Evolutionary conservation across 306 rosid genomes (phyloP), one percentile per base, ranked within the genome.

Genomic region (Potentilla sterilis): DNA sequence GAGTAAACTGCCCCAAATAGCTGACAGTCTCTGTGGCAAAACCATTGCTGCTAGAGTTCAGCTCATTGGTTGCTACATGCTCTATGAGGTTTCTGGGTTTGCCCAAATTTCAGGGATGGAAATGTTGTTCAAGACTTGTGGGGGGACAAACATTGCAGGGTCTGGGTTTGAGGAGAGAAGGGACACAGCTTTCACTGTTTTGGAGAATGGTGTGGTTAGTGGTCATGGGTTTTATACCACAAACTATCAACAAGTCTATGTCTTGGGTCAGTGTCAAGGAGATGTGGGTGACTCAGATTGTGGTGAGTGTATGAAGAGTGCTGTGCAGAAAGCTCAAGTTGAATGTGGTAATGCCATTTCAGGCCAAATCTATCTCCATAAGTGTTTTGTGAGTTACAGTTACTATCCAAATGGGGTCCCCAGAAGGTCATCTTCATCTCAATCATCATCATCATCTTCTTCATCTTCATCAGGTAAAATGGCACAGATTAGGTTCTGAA

Each of bases 361-460:
- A 3, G 97, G 96, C 15, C 96, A 94, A 84, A 79, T 94, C 22
- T 94, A 83, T 85, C 81, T 94, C 75, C 98, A 94, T 1, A 90
- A 88, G 81, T 94, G 98, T 74, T 94, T 94, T 70, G 71, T 94
- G 52, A 92, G 96, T 72, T 94, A 83, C 57, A 89, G 81, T 76
- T 94, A 92, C 75, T 94, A 90, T 7, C 96, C 98, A 9, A 92
- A 90, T 86, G 98, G 98, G 49, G 92, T 92, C 78, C 98, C 98
- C 7, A 77, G 80, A 35, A 84, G 92, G 67, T 84, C 95, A 12
- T 86, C 93, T 10, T 81, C 93, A 4, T 74, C 88, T 0, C 64
- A 58, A 7, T 76, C 86, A 1, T 78, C 87, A 4, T 83, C 95
- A 12, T 76, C 87, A 0, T 84, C 55, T 3, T 78, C 86, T 44